Evolutionary conservation across 2,329 filamentous ascomycete species (phyloP).

Genomic region (Colletotrichum musicola): DNA sequence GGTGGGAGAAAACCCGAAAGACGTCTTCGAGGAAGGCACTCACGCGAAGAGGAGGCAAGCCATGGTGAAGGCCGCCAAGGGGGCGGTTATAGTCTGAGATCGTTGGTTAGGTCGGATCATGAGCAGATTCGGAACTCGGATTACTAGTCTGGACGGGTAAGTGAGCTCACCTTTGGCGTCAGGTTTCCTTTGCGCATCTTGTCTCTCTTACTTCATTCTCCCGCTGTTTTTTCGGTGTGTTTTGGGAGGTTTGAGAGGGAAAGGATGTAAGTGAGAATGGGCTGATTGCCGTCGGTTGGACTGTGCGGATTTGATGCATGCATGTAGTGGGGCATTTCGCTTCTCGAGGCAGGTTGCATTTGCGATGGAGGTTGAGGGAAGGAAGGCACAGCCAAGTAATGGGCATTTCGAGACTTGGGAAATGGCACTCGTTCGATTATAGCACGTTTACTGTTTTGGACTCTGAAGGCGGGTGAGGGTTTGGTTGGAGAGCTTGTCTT

Average conservation of each 20-base stretch:
- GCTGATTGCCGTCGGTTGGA: constrained; percentile 26
- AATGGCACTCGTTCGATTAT: no score
- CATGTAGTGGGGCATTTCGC: constrained; percentile 11
- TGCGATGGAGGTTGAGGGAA: no score
- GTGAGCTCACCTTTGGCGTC: constrained; percentile 33
- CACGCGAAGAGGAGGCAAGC: constrained; percentile 63
- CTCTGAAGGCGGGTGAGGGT: no score
- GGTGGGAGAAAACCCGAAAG: no score
- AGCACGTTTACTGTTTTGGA: no score
- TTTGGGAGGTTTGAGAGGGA: background rate
- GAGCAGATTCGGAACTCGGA: background rate
- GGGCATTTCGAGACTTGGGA: no score
- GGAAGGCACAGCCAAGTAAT: no score
- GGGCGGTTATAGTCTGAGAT: constrained; percentile 59
- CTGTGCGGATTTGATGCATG: background rate
- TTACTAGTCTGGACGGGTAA: no score
- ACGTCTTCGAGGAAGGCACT: constrained; percentile 27
- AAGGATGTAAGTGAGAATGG: constrained; percentile 22
- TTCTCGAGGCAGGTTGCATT: background rate
- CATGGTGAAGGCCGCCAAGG: constrained; percentile 67
- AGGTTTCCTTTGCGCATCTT: constrained; percentile 39
- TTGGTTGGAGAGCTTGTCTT: no score
- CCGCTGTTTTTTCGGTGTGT: background rate
- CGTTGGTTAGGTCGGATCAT: background rate
- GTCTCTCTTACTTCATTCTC: background rate